Conservation (phyloP, 306 rosid species). For the Myrica gale region DNA sequence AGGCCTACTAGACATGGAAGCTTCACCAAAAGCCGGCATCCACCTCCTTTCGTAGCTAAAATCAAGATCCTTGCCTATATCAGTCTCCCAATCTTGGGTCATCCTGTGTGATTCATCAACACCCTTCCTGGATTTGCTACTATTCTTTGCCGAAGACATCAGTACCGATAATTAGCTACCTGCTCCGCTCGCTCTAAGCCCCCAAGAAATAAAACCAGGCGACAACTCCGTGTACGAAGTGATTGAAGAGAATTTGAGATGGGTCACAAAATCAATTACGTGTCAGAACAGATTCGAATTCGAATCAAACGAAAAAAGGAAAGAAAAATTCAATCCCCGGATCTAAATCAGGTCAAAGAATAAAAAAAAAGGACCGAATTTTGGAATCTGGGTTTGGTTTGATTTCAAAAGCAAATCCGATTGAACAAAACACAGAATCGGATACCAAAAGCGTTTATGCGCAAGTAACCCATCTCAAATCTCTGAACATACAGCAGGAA, state of each 20-base stretch:
- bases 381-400: conserved; percentile 31
- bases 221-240: neutral
- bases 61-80: conserved; percentile 35
- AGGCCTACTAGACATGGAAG: conserved; percentile 57
- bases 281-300: neutral
- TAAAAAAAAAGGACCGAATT: conserved; percentile 1
- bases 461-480: conserved; percentile 44
- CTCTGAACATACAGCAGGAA: neutral
- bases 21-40: conserved; percentile 57
- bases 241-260: conserved; percentile 23
- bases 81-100: conserved; percentile 33
- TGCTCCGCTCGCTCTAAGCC: conserved; percentile 43
- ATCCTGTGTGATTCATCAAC: conserved; percentile 27
- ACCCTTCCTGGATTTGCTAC: conserved; percentile 48
- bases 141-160: conserved; percentile 53
- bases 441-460: conserved; percentile 30
- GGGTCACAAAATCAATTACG: conserved; percentile 24
- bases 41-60: conserved; percentile 41
- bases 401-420: conserved; percentile 35
- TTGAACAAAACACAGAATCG: conserved; percentile 54
- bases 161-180: neutral
- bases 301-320: conserved; percentile 7
- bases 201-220: neutral
- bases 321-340: conserved; percentile 19
- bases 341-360: conserved; percentile 26